Evolutionary conservation across 169 alveolate genomes (phyloP), one percentile per base, ranked within the genome.

Genomic region (Cryptosporidium parvum): DNA sequence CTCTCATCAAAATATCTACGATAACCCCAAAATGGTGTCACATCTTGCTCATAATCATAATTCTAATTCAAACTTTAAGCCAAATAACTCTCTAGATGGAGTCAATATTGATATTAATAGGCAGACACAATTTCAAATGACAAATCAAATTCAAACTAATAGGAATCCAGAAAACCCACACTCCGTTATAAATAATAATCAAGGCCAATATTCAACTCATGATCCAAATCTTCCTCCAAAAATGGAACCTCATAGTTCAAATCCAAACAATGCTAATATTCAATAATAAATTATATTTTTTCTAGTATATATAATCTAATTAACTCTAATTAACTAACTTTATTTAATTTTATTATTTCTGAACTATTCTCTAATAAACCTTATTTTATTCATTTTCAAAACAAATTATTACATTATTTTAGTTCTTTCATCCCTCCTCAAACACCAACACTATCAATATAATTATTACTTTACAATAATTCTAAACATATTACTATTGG

Each of bases 151-250:
- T 18, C 72, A 65, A 35, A 14, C 51, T 9, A 35, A 14, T 3
- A 65, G 72, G 33, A 65, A 65, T 37, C 29, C 18, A 35, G 72
- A 37, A 10, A 31, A n/a, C 10, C 52, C 72, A 37, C 44, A 65
- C 26, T 14, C 42, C 4, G 31, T 65, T 18, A 65, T 37, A 3
- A 65, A 12, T 29, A 26, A 26, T 65, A 65, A 31, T 23, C 72
- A 65, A 9, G 23, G 8, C 53, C 42, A 31, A 29, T 37, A 31
- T n/a, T n/a, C 44, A 6, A 14, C 31, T 29, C 33, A 18, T 33
- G 72, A 65, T 29, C 44, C 51, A 8, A 65, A 29, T 33, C 29
- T 65, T 16, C 52, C 72, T 65, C 72, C 72, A 31, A 65, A 65
- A 37, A 37, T 33, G 23, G 72, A 65, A 29, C 72, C 48, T 10